These are phyloP conservation scores for Saccharomycodes ludwigii DNA, from an alignment of 805 yeast species.

Conservation along the genomic window DNA sequence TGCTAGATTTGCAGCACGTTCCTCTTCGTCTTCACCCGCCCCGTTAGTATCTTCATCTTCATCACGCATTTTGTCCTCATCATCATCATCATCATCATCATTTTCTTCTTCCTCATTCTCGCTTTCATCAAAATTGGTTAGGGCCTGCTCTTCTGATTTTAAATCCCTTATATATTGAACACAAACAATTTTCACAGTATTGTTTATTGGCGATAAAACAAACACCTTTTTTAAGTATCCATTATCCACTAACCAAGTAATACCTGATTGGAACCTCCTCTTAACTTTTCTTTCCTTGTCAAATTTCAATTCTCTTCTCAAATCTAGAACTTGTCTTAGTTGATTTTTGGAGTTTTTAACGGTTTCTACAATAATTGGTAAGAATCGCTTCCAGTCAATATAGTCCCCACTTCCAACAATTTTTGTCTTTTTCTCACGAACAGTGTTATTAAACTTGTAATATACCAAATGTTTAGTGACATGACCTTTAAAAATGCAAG, in stretches of 20 bases:
- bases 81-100: conserved; percentile 16
- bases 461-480: conserved; percentile 44
- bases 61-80: conserved; percentile 18
- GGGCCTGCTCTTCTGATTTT: conserved; percentile 19
- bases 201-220: conserved; percentile 34
- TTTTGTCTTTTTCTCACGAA: conserved; percentile 11
- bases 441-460: conserved; percentile 26
- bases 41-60: conserved; percentile 13
- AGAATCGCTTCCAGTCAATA: conserved; percentile 18
- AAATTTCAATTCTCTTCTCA: conserved; percentile 45
- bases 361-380: conserved; percentile 31
- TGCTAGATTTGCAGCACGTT: no score
- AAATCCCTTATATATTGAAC: conserved; percentile 32
- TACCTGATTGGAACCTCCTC: conserved; percentile 36
- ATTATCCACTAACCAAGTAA: conserved; percentile 31
- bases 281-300: conserved; percentile 29
- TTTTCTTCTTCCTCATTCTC: conserved; percentile 17
- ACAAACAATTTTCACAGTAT: conserved; percentile 37
- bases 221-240: conserved; percentile 39
- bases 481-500: conserved; percentile 31
- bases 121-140: no score
- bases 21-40: conserved; percentile 21
- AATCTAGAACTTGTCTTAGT: conserved; percentile 47
- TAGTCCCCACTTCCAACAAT: conserved; percentile 15
- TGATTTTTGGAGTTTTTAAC: conserved; percentile 48